Base-by-base conservation (phyloP, 2,329 filamentous ascomycete genomes). In the Zymoseptoria ardabiliae region DNA sequence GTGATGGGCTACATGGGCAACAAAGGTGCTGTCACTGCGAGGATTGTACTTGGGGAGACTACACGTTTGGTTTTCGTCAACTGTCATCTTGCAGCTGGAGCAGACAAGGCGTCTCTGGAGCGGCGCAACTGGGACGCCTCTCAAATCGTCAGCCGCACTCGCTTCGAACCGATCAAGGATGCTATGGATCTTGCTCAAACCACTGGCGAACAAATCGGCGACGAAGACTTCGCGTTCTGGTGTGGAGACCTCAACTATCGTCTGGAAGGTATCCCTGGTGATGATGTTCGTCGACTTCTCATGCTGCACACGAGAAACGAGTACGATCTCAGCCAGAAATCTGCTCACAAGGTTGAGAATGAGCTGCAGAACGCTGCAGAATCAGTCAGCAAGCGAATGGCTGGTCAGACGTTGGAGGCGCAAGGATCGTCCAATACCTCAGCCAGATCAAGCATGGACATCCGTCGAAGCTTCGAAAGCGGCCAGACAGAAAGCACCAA, bases 211-310 rank as follows among this genome's bases (percentile, higher is more conserved):
- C 83, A 79, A 41, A 87, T 99, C 64, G 92, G 90, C 0, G 89
- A 95, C 48, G 93, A 96, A 65, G 94, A 99, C 70, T 91, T 97
- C 75, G 85, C 87, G 0, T 97, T 99, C 70, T 97, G 93, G 91
- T 90, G 96, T 69, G 94, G 94, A 6, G 94, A 99, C 73, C 80
- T 99, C 50, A 99, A 99, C 72, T 99, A 97, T 71, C 85, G 94
- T 30, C 81, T 99, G 0, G 90, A 95, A 55, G 90, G 88, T 51
- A 83, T 97, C 54, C 90, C 93, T 0, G 92, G 91, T 0, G 89
- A 94, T 45, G 94, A 99, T 71, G 94, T 99, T 53, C 84, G 93
- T 30, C 84, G 89, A 53, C 77, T 97, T 6, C 79, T 99, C 45
- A 89, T 87, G 69, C 80, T 97, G 4, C 93, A 97, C 72, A 88